Conservation (phyloP, 176 grass and related monocot species). For the Musa itinerans region DNA sequence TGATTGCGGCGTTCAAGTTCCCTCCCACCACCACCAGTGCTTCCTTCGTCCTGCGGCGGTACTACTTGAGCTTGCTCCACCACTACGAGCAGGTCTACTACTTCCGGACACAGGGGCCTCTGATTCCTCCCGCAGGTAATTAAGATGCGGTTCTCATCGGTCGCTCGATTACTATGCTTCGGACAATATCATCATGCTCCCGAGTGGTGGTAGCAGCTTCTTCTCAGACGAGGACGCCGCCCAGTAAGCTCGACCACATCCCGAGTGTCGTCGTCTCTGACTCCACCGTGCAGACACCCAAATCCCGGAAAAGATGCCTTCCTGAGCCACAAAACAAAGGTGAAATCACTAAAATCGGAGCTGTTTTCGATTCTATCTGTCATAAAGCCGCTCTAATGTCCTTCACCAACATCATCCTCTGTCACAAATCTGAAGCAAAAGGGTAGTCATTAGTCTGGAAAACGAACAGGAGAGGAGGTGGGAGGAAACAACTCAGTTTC, state of each 20-base stretch:
- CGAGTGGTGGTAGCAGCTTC: constrained; percentile 20
- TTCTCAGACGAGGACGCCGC: constrained; percentile 33
- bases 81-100: constrained; percentile 50
- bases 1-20: constrained; percentile 38
- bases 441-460: too few relatives aligned
- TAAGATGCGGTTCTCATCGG: neutral
- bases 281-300: constrained; percentile 11
- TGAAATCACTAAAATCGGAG: too few relatives aligned
- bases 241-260: constrained; percentile 9
- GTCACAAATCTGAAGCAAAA: too few relatives aligned
- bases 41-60: constrained; percentile 39
- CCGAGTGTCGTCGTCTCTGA: constrained; percentile 8
- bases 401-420: too few relatives aligned
- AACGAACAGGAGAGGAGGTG: too few relatives aligned
- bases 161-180: neutral
- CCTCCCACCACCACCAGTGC: constrained; percentile 42
- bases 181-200: neutral
- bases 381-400: too few relatives aligned
- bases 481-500: too few relatives aligned
- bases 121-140: constrained; percentile 33
- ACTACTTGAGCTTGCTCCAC: constrained; percentile 40
- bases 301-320: constrained; percentile 4
- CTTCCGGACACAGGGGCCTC: constrained; percentile 26
- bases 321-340: constrained; percentile 27
- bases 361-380: too few relatives aligned